These are phyloP conservation scores for Curvularia sp. DNA, from an alignment of 2,329 filamentous ascomycete species.

Conservation along the genomic window DNA sequence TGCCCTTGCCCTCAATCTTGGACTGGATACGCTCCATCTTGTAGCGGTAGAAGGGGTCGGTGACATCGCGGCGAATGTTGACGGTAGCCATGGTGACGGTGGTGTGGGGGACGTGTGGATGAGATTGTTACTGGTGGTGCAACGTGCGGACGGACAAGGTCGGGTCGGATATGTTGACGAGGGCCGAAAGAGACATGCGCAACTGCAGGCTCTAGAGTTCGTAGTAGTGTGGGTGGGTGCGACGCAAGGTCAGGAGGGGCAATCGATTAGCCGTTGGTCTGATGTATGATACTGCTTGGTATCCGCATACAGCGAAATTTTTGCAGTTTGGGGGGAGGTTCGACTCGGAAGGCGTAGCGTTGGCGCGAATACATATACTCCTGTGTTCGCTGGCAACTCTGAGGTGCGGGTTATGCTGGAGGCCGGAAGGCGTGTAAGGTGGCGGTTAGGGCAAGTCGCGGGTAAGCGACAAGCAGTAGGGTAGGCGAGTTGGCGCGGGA, in stretches of 20 bases:
- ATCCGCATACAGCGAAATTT: constrained; percentile 95
- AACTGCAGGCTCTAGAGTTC: constrained; percentile 44
- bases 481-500: constrained; percentile 3
- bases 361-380: constrained; percentile 99
- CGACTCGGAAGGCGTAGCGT: constrained; percentile 92
- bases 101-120: constrained; percentile 38
- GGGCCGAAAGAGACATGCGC: constrained; percentile 68
- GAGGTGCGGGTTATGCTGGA: constrained; percentile 42
- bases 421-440: constrained; percentile 36
- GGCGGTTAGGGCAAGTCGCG: constrained; percentile 46
- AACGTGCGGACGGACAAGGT: constrained; percentile 40
- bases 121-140: constrained; percentile 38
- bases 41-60: constrained; percentile 99
- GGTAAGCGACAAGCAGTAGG: constrained; percentile 32
- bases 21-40: constrained; percentile 99
- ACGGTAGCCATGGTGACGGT: constrained; percentile 88
- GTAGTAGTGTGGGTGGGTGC: constrained; percentile 45
- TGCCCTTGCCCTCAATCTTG: constrained; percentile 99
- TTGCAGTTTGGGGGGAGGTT: constrained; percentile 93
- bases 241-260: constrained; percentile 48
- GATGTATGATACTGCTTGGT: constrained; percentile 87
- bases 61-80: constrained; percentile 96
- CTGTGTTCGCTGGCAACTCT: constrained; percentile 48
- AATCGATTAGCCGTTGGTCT: constrained; percentile 85
- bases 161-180: constrained; percentile 57